Conservation (phyloP, 2,329 filamentous ascomycete genomes). For the Kalaharituber pfeilii region DNA sequence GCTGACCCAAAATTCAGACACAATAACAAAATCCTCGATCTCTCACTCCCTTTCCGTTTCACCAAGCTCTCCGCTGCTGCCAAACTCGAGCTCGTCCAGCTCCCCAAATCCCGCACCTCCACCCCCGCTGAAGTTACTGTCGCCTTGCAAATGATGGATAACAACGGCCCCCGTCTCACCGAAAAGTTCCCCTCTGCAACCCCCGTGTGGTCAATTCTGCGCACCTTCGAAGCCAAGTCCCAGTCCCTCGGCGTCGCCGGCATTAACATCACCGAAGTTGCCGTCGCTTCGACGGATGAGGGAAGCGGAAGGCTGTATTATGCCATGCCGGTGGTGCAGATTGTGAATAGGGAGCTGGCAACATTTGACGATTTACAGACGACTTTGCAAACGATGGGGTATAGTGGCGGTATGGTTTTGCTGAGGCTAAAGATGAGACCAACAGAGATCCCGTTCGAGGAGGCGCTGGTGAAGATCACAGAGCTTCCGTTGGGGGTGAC, state of each 20-base stretch:
- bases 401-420: constrained; percentile 51
- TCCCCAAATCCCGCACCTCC: constrained; percentile 62
- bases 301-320: constrained; percentile 62
- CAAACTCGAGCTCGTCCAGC: constrained; percentile 65
- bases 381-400: constrained; percentile 64
- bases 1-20: no score
- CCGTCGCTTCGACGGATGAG: constrained; percentile 44
- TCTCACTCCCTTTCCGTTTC: constrained; percentile 68
- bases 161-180: constrained; percentile 43
- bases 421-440: constrained; percentile 60
- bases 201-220: constrained; percentile 73
- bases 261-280: constrained; percentile 71
- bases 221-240: constrained; percentile 63
- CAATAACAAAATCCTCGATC: constrained; percentile 69
- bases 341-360: constrained; percentile 64
- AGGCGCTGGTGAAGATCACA: constrained; percentile 67
- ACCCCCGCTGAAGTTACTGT: constrained; percentile 57
- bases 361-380: constrained; percentile 73
- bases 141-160: constrained; percentile 50
- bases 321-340: constrained; percentile 66
- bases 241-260: constrained; percentile 21
- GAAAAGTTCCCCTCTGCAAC: constrained; percentile 64
- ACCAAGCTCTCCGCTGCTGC: constrained; percentile 70
- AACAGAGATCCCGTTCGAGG: constrained; percentile 62
- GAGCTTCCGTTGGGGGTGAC: constrained; percentile 33